Evolutionary conservation across 768 basidiomycete genomes (phyloP).

Genomic region (Agrocybe chaxingu): DNA sequence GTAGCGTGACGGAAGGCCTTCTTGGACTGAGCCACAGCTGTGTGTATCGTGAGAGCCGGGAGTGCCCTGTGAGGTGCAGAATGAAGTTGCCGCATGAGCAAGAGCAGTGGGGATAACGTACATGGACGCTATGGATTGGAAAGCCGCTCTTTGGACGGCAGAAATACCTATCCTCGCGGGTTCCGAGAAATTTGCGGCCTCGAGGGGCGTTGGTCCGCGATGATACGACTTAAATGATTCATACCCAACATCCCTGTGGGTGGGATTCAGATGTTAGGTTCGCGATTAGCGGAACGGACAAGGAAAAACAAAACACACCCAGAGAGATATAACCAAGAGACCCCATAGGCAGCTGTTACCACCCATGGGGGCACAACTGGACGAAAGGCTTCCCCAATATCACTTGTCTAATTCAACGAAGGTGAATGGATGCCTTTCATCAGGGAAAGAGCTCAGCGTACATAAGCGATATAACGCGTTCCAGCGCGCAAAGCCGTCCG

Average conservation of each 20-base stretch:
- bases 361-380: conserved; percentile 71
- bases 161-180: conserved; percentile 62
- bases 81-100: not conserved
- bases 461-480: conserved; percentile 76
- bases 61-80: conserved; percentile 52
- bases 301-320: conserved; percentile 31
- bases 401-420: conserved; percentile 55
- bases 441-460: conserved; percentile 25
- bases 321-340: conserved; percentile 78
- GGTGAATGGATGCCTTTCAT: conserved; percentile 13
- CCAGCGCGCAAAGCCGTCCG: conserved; percentile 71
- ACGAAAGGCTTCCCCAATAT: conserved; percentile 80
- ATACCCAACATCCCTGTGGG: conserved; percentile 66
- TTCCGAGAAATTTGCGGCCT: conserved; percentile 70
- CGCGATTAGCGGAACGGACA: not conserved
- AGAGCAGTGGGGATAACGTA: conserved; percentile 28
- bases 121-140: conserved; percentile 84
- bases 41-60: conserved; percentile 84
- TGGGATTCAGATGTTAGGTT: not conserved
- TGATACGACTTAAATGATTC: conserved; percentile 78
- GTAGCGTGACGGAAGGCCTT: conserved; percentile 59
- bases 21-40: conserved; percentile 71
- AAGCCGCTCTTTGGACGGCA: conserved; percentile 74
- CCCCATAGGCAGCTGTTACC: conserved; percentile 75
- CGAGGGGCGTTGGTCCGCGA: conserved; percentile 61